Evolutionary conservation across 1,139 yeast genomes (phyloP), one percentile per base, ranked within the genome.

Genomic region (Saccharomyces hybrid): DNA sequence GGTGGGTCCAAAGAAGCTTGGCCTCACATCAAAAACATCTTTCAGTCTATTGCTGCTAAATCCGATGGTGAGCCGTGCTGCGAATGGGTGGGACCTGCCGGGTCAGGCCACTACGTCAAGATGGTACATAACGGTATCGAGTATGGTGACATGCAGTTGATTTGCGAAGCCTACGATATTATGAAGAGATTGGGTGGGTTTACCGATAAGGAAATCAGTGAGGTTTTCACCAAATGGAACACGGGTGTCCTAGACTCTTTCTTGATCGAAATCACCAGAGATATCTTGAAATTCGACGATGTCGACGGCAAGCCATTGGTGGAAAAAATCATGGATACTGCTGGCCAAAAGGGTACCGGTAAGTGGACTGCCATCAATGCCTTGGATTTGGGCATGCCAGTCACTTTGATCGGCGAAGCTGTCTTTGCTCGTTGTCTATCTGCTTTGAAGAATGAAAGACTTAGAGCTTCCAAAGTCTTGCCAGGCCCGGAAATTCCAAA

Each of bases 41-140:
- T 93, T 90, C 99, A 93, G 80, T 83, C 91, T 58, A 88, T 93
- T 68, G 78, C 98, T 57, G 99, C 99, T 71, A 89, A 93, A 80
- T 75, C 96, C 60, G 97, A 93, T 71, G 97, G 97, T 67, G 97
- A 93, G 78, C 97, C 99, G 72, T 93, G 99, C 79, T 93, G 99
- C 79, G 99, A 93, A 83, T 93, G 99, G 99, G 97, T 93, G 69
- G 99, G 99, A 71, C 96, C 91, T 67, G 96, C 95, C 57, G 99
- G 99, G 75, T 84, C 98, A 54, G 99, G 99, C 72, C 99, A 93
- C 79, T 93, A 87, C 78, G 98, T 93, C 73, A 93, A 93, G 82
- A 93, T 93, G 99, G 98, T 93, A 66, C 99, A 93, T 82, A 93
- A 93, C 74, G 99, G 99, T 87, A 93, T 93, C 70, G 99, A 93